These are phyloP conservation scores for Candida fluviatilis DNA, from an alignment of 805 yeast species.

Conservation along the genomic window DNA sequence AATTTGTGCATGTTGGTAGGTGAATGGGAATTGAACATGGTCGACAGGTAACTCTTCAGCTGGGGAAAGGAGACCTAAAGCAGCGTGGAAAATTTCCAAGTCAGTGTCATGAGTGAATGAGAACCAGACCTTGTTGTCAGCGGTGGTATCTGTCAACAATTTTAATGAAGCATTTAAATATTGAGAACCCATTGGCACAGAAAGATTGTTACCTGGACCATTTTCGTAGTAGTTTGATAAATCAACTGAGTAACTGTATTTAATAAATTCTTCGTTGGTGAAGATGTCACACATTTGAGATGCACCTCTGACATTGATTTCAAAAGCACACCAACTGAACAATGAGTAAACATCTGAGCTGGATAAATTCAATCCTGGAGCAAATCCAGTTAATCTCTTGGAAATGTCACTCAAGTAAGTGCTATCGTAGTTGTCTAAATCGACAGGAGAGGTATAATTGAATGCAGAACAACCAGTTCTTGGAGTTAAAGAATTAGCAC, in stretches of 20 bases:
- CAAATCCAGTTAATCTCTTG: conserved; percentile 49
- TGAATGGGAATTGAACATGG: conserved; percentile 43
- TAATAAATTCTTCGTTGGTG: conserved; percentile 63
- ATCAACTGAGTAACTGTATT: conserved; percentile 58
- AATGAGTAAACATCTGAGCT: conserved; percentile 48
- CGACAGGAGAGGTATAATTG: conserved; percentile 10
- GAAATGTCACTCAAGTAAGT: conserved; percentile 51
- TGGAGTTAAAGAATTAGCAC: conserved; percentile 60
- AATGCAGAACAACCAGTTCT: conserved; percentile 39
- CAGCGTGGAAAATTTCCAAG: conserved; percentile 55
- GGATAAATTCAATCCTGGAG: conserved; percentile 52
- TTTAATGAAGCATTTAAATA: conserved; percentile 46
- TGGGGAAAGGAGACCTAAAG: conserved; percentile 54
- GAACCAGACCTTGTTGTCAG: conserved; percentile 53
- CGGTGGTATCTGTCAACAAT: conserved; percentile 40
- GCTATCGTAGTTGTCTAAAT: conserved; percentile 25
- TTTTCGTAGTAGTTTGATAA: conserved; percentile 54
- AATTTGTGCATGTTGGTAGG: conserved; percentile 39
- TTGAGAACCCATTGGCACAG: conserved; percentile 58
- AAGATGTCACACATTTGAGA: conserved; percentile 67
- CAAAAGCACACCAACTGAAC: conserved; percentile 69
- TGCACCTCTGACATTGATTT: conserved; percentile 62
- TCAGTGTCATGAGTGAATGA: conserved; percentile 77
- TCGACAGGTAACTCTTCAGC: conserved; percentile 41
- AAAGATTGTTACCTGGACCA: conserved; percentile 60